Conservation (phyloP, 257 asterid genomes). For the Eustoma russellianum region DNA sequence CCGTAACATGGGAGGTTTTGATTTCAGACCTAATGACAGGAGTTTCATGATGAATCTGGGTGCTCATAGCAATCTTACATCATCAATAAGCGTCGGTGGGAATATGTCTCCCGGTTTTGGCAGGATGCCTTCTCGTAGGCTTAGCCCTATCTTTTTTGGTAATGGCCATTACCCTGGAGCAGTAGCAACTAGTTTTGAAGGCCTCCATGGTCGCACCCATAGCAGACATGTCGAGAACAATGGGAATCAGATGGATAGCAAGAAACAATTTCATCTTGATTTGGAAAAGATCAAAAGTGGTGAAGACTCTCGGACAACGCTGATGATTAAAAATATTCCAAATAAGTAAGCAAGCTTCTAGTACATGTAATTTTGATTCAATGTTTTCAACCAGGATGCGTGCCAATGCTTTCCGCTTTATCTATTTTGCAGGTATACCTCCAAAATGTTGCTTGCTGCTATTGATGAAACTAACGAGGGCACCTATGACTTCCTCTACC, state of each 20-base stretch:
- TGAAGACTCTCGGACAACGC: slow-evolving; percentile 60
- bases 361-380: slow-evolving; percentile 1
- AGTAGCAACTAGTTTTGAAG: slow-evolving; percentile 24
- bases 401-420: neutral
- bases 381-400: neutral
- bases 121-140: slow-evolving; percentile 30
- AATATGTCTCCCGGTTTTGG: slow-evolving; percentile 37
- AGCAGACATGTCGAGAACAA: slow-evolving; percentile 25
- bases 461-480: slow-evolving; percentile 64
- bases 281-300: slow-evolving; percentile 53
- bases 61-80: slow-evolving; percentile 18
- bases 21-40: slow-evolving; percentile 17
- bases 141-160: slow-evolving; percentile 26
- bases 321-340: slow-evolving; percentile 82
- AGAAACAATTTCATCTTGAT: slow-evolving; percentile 51
- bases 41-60: slow-evolving; percentile 23
- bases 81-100: slow-evolving; percentile 25
- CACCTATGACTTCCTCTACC: slow-evolving; percentile 66
- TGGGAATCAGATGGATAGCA: slow-evolving; percentile 37
- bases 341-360: slow-evolving; percentile 42
- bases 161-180: slow-evolving; percentile 23
- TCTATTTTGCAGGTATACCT: slow-evolving; percentile 47
- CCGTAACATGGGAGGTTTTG: slow-evolving; percentile 19
- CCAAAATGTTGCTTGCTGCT: slow-evolving; percentile 68
- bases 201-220: slow-evolving; percentile 33